A percentile compares a stretch with the other conserved stretches of the same genome.
Evolutionary conservation across 2,329 filamentous ascomycete genomes (phyloP).

Genomic region (Aspergillus ochraceoroseus): DNA sequence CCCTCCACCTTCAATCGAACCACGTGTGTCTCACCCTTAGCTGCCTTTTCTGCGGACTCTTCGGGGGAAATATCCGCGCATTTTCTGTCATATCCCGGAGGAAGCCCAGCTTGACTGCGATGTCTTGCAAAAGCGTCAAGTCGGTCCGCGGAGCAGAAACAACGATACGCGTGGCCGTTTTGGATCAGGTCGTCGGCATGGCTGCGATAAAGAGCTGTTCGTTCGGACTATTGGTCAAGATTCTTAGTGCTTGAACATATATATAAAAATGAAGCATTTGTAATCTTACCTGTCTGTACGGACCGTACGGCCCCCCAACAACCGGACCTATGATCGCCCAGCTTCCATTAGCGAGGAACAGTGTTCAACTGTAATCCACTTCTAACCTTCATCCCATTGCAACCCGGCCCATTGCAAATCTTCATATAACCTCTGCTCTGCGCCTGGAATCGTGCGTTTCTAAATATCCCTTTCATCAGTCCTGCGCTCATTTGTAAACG

Average conservation of each 20-base stretch:
- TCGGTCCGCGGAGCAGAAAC: constrained; percentile 76
- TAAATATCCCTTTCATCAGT: constrained; percentile 43
- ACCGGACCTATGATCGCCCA: constrained; percentile 58
- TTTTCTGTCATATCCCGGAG: constrained; percentile 63
- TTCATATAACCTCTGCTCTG: constrained; percentile 69
- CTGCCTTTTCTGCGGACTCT: constrained; percentile 67
- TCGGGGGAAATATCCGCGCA: constrained; percentile 63
- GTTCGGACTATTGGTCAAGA: constrained; percentile 60
- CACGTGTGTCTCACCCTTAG: constrained; percentile 65
- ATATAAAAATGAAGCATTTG: too few relatives aligned
- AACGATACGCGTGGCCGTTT: constrained; percentile 76
- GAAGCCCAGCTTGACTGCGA: constrained; percentile 55
- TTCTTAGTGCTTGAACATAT: background rate
- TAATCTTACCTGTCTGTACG: constrained; percentile 70
- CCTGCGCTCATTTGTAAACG: background rate
- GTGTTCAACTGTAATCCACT: constrained; percentile 10
- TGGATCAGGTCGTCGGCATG: constrained; percentile 66
- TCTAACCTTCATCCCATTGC: constrained; percentile 80
- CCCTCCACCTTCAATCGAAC: constrained; percentile 68
- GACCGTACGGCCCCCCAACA: constrained; percentile 72
- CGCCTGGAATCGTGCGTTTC: constrained; percentile 75
- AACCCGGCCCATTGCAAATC: constrained; percentile 87
- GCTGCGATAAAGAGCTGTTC: constrained; percentile 65
- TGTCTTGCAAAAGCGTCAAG: constrained; percentile 62
- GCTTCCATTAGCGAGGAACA: constrained; percentile 5